These are phyloP conservation scores for Saururus chinensis DNA, from an alignment of 164 flowering plant species.

Conservation along the genomic window DNA sequence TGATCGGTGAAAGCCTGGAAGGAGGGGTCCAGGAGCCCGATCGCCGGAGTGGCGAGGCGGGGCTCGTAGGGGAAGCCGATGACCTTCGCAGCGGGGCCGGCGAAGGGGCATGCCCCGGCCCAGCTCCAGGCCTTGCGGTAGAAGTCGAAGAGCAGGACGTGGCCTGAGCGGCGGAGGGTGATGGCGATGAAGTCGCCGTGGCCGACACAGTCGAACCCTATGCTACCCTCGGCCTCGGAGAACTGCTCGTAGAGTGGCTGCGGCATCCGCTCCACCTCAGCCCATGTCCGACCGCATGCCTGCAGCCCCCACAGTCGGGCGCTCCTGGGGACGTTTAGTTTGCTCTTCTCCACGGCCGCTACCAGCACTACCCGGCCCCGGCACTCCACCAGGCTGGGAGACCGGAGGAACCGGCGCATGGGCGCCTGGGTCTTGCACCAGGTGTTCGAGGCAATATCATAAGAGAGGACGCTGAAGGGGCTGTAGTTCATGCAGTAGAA, in stretches of 20 bases:
- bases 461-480: slow-evolving; percentile 58
- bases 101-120: slow-evolving; percentile 54
- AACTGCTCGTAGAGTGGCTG: slow-evolving; percentile 59
- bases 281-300: slow-evolving; percentile 48
- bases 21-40: neutral
- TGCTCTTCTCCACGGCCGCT: slow-evolving; percentile 90
- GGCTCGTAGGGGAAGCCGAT: slow-evolving; percentile 77
- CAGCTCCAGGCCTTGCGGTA: slow-evolving; percentile 61
- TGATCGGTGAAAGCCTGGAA: neutral
- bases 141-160: slow-evolving; percentile 51
- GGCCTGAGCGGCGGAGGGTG: slow-evolving; percentile 33
- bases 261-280: slow-evolving; percentile 86
- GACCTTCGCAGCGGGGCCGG: slow-evolving; percentile 17
- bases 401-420: slow-evolving; percentile 70
- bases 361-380: slow-evolving; percentile 53
- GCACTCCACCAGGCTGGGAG: slow-evolving; percentile 71
- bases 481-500: slow-evolving; percentile 88
- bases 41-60: slow-evolving; percentile 46
- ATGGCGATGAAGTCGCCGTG: slow-evolving; percentile 58
- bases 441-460: slow-evolving; percentile 29
- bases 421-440: slow-evolving; percentile 89
- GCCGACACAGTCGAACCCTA: slow-evolving; percentile 73
- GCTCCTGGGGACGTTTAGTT: slow-evolving; percentile 78
- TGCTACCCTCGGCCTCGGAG: slow-evolving; percentile 40
- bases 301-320: slow-evolving; percentile 71